Percentiles rank a stretch among this genome's conserved stretches.
These are phyloP conservation scores for Gossypium bickii DNA, from an alignment of 345 rosid genomes.

Conservation along the genomic window DNA sequence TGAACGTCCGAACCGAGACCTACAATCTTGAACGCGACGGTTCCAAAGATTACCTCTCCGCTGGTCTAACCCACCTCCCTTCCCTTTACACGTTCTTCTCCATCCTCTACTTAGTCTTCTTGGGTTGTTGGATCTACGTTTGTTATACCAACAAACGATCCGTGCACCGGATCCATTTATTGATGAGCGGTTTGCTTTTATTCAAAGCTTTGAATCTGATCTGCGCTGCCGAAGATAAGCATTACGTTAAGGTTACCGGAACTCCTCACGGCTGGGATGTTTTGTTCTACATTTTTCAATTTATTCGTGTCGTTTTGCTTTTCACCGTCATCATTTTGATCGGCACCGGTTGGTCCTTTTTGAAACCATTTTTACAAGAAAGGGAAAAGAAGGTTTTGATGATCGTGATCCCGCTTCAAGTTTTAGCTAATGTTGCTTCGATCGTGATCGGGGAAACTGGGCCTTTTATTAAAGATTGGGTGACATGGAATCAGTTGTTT, in stretches of 20 bases:
- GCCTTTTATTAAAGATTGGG: conserved; percentile 84
- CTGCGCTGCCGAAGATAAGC: conserved; percentile 87
- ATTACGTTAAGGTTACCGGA: conserved; percentile 78
- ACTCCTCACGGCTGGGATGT: conserved; percentile 99
- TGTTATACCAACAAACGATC: conserved; percentile 44
- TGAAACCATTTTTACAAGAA: conserved; percentile 93
- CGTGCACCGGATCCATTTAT: conserved; percentile 79
- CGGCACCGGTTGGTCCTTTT: conserved; percentile 97
- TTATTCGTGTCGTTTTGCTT: conserved; percentile 73
- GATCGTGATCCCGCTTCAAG: conserved; percentile 95
- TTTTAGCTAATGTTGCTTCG: conserved; percentile 81
- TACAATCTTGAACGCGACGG: conserved; percentile 60
- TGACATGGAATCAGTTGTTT: conserved; percentile 91
- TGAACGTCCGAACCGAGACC: conserved; percentile 72
- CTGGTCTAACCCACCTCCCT: conserved; percentile 78
- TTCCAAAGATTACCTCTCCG: conserved; percentile 63
- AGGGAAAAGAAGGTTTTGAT: conserved; percentile 95
- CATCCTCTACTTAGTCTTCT: conserved; percentile 48
- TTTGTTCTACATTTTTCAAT: conserved; percentile 82
- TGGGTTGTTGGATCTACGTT: conserved; percentile 60
- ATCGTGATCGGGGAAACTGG: conserved; percentile 94
- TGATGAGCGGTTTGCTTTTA: conserved; percentile 69
- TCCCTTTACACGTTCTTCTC: conserved; percentile 54
- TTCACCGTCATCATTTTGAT: conserved; percentile 90
- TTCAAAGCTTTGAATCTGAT: conserved; percentile 86